phyloP scores from a whole-genome alignment of 2,329 filamentous ascomycete genomes.

The Nothopassalora personata region DNA sequence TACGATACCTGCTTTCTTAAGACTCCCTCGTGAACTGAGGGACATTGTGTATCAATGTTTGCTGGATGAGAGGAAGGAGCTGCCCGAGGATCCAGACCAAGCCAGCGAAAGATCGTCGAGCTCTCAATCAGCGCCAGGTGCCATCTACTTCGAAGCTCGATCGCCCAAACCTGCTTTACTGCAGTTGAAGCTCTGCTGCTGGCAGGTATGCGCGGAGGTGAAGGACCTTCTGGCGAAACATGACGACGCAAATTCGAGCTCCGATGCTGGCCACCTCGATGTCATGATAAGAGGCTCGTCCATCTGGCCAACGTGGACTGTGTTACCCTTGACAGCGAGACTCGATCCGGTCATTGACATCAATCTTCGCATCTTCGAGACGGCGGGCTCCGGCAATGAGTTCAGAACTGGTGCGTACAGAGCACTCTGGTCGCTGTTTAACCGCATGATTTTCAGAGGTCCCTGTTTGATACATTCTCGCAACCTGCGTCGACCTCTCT shows the following conservation, averaged over 20 bases:
- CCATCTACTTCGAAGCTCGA: slow-evolving; percentile 9
- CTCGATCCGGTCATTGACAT: slow-evolving; percentile 8
- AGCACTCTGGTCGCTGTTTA: slow-evolving; percentile 15
- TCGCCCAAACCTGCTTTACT: slow-evolving; percentile 15
- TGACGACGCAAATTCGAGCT: background rate
- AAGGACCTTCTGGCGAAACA: slow-evolving; percentile 3
- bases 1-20: slow-evolving; percentile 4
- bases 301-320: slow-evolving; percentile 16
- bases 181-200: slow-evolving; percentile 11
- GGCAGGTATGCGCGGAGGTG: slow-evolving; percentile 6
- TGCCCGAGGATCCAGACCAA: slow-evolving; percentile 8
- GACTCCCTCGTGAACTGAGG: slow-evolving; percentile 9
- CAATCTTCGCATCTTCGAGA: slow-evolving; percentile 11
- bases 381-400: slow-evolving; percentile 7
- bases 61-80: slow-evolving; percentile 4
- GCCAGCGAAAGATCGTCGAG: slow-evolving; percentile 1
- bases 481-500: slow-evolving; percentile 3
- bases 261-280: slow-evolving; percentile 6
- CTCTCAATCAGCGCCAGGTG: slow-evolving; percentile 1
- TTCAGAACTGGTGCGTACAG: slow-evolving; percentile 17
- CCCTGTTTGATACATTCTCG: slow-evolving; percentile 8
- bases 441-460: slow-evolving; percentile 6
- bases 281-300: slow-evolving; percentile 14
- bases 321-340: slow-evolving; percentile 6
- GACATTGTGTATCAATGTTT: slow-evolving; percentile 10